Evolutionary conservation across 1,284 basidiomycete genomes (phyloP), one percentile per base, ranked within the genome.

Genomic region (Phylloboletellus chloephorus): DNA sequence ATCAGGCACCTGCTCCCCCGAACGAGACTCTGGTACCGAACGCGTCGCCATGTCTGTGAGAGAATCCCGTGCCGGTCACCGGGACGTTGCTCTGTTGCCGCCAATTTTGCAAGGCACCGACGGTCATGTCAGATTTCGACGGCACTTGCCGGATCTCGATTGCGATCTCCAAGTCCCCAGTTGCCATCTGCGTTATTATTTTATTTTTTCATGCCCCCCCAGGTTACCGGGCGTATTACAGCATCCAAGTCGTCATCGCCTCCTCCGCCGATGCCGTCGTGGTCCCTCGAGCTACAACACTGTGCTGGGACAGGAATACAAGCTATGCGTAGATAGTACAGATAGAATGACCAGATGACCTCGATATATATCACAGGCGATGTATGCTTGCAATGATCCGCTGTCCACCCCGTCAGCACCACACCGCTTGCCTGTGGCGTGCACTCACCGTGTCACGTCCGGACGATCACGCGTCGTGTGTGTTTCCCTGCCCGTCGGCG

Each of bases 401-500:
- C 20, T 25, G 16, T 15, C 13, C 6, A 20, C 6, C n/a, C n/a
- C n/a, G n/a, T n/a, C n/a, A n/a, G n/a, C n/a, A n/a, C n/a, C n/a
- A n/a, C n/a, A n/a, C n/a, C n/a, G 25, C 25, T 10, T 26, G 31
- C 5, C n/a, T 10, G n/a, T n/a, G n/a, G n/a, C 17, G 32, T n/a
- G 15, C 6, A 43, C 50, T 31, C 37, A 55, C 50, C 36, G 24
- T 3, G 30, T 67, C 60, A 77, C 50, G 61, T 68, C 50, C 72
- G 63, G 40, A 79, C 73, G 47, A 79, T 71, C 25, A 82, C 76
- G 37, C 82, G 71, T 52, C 69, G 70, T 15, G 82, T 85, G 56
- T 85, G 82, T 56, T 85, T 85, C 32, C 82, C 82, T 39, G 82
- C 81, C 40, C 82, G 68, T 44, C 82, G 66, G 12, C 82, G 75